These are phyloP conservation scores for Linum usitatissimum DNA, from an alignment of 345 rosid genomes.

Conservation along the genomic window DNA sequence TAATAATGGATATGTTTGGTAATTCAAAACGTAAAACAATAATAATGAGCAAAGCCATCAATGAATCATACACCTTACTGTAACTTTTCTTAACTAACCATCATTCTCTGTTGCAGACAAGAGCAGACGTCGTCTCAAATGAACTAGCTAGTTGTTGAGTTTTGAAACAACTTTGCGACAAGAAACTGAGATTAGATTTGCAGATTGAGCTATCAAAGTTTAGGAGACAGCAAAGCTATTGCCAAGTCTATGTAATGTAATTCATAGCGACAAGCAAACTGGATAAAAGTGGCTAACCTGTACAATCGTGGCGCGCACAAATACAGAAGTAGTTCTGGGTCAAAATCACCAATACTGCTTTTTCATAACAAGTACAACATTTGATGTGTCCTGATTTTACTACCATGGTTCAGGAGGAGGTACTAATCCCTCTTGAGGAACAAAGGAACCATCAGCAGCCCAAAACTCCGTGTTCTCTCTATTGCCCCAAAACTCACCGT, in stretches of 20 bases:
- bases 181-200: background rate
- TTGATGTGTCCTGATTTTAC: constrained; percentile 3
- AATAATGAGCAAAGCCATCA: too few relatives aligned
- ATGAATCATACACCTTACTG: too few relatives aligned
- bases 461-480: constrained; percentile 31
- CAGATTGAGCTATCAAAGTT: background rate
- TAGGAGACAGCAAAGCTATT: background rate
- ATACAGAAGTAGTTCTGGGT: too few relatives aligned
- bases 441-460: constrained; percentile 31
- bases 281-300: background rate
- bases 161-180: background rate
- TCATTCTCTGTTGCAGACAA: background rate
- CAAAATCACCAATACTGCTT: too few relatives aligned
- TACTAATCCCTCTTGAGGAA: constrained; percentile 8
- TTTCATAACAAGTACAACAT: constrained; percentile 4
- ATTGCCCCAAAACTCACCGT: constrained; percentile 38
- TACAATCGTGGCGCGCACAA: too few relatives aligned
- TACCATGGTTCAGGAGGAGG: constrained; percentile 42
- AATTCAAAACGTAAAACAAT: too few relatives aligned
- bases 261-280: background rate
- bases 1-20: too few relatives aligned
- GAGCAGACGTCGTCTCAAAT: background rate
- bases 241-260: background rate
- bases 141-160: background rate
- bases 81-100: background rate